phyloP scores from a whole-genome alignment of 2,329 filamentous ascomycete genomes.

The Fusarium drepaniforme region DNA sequence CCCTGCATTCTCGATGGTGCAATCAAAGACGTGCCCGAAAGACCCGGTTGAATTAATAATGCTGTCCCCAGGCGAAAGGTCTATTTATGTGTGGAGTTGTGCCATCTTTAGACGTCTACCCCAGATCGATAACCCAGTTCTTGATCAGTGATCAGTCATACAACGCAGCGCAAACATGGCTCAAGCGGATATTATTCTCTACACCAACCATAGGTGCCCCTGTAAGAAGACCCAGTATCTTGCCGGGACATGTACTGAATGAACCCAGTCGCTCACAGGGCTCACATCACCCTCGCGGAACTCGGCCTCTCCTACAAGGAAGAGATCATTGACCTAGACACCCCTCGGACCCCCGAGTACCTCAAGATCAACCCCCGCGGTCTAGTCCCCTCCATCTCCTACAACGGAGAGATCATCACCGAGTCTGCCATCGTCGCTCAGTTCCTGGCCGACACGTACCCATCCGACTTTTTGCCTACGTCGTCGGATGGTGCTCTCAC shows the following conservation, averaged over 20 bases:
- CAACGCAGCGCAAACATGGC: conserved; percentile 14
- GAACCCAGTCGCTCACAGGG: conserved; percentile 75
- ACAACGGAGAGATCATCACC: conserved; percentile 75
- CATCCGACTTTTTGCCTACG: conserved; percentile 73
- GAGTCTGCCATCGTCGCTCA: conserved; percentile 81
- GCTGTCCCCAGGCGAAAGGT: neutral
- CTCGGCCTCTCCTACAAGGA: conserved; percentile 75
- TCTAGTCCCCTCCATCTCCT: conserved; percentile 78
- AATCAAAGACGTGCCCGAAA: conserved; percentile 8
- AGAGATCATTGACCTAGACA: conserved; percentile 77
- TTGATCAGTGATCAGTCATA: conserved; percentile 6
- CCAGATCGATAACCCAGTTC: neutral
- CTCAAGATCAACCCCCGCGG: conserved; percentile 83
- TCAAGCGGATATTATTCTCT: conserved; percentile 66
- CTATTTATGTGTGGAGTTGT: conserved; percentile 3
- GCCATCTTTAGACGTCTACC: neutral
- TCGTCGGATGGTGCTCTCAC: conserved; percentile 66
- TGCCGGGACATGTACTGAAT: neutral
- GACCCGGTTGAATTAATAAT: conserved; percentile 22
- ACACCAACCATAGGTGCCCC: conserved; percentile 78
- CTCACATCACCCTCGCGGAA: conserved; percentile 78
- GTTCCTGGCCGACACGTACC: conserved; percentile 77
- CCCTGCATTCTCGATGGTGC: conserved; percentile 25
- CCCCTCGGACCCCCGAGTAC: conserved; percentile 79
- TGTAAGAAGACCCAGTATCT: conserved; percentile 53